A percentile compares a stretch with the other conserved stretches of the same genome.
These are phyloP conservation scores for Epipyxis sp. DNA, from an alignment of 108 stramenopile genomes.

Conservation along the genomic window DNA sequence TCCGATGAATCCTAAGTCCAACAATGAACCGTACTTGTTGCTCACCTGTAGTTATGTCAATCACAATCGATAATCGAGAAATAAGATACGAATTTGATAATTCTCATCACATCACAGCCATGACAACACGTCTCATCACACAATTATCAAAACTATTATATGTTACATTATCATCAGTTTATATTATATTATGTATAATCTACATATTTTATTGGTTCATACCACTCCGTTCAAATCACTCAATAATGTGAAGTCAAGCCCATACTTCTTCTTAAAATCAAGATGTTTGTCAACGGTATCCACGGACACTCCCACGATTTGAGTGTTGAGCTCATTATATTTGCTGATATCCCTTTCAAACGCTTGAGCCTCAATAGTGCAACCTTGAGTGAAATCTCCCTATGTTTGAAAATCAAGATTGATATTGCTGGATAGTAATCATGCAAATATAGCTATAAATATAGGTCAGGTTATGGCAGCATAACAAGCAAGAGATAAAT, in stretches of 20 bases:
- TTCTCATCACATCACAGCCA: slow-evolving; percentile 33
- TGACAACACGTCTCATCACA: slow-evolving; percentile 7
- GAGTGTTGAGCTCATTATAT: slow-evolving; percentile 61
- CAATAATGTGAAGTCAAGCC: slow-evolving; percentile 70
- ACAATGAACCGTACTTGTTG: slow-evolving; percentile 40
- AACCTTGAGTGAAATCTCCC: slow-evolving; percentile 68
- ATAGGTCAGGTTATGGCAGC: too few species aligned
- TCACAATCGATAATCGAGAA: background rate
- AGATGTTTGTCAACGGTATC: slow-evolving; percentile 74
- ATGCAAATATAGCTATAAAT: too few species aligned
- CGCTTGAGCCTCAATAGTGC: slow-evolving; percentile 70
- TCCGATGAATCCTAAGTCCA: slow-evolving; percentile 48
- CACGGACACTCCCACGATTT: slow-evolving; percentile 72
- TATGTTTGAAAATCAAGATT: too few species aligned
- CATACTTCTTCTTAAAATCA: slow-evolving; percentile 65
- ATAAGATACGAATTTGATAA: background rate
- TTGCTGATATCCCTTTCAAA: slow-evolving; percentile 62
- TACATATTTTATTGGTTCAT: slow-evolving; percentile 36
- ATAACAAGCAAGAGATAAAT: too few species aligned
- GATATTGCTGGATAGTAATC: too few species aligned
- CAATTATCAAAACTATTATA: too few species aligned
- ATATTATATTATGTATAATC: too few species aligned
- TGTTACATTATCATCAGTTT: too few species aligned
- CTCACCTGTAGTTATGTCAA: slow-evolving; percentile 3
- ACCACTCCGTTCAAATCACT: slow-evolving; percentile 64